Conservation (phyloP, 108 stramenopile genomes). For the Fragilariopsis cylindrus region DNA sequence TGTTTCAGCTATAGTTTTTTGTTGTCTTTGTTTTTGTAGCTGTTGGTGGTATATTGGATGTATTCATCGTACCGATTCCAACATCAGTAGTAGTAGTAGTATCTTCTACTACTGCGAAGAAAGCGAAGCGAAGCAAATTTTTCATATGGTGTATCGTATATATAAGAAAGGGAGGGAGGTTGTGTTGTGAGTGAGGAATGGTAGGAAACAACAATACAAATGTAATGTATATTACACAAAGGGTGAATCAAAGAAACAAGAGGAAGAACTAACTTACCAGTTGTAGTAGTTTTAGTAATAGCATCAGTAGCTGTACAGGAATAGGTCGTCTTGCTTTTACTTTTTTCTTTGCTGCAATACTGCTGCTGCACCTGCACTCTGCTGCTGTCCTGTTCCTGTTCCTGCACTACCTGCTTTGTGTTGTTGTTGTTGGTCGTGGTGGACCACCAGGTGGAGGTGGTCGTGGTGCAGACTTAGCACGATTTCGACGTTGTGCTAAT, state of each 20-base stretch:
- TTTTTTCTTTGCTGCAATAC: neutral
- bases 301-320: neutral
- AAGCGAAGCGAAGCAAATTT: too few species aligned
- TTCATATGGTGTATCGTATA: too few species aligned
- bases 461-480: slow-evolving; percentile 22
- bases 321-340: neutral
- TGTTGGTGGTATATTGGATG: neutral
- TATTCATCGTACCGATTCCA: slow-evolving; percentile 2
- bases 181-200: neutral
- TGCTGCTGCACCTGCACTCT: neutral
- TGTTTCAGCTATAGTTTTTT: neutral
- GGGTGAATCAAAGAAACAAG: too few species aligned
- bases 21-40: neutral
- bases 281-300: neutral
- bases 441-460: slow-evolving; percentile 11
- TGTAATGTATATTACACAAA: neutral
- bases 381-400: neutral
- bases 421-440: neutral
- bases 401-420: neutral
- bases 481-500: slow-evolving; percentile 1
- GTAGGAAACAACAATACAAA: neutral
- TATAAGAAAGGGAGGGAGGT: too few species aligned
- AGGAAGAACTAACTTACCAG: neutral
- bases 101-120: neutral
- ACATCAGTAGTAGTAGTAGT: neutral